A percentile compares a stretch with the other conserved stretches of the same genome.
These are phyloP conservation scores for Phytophthora ramorum DNA, from an alignment of 352 stramenopile genomes.

Conservation along the genomic window DNA sequence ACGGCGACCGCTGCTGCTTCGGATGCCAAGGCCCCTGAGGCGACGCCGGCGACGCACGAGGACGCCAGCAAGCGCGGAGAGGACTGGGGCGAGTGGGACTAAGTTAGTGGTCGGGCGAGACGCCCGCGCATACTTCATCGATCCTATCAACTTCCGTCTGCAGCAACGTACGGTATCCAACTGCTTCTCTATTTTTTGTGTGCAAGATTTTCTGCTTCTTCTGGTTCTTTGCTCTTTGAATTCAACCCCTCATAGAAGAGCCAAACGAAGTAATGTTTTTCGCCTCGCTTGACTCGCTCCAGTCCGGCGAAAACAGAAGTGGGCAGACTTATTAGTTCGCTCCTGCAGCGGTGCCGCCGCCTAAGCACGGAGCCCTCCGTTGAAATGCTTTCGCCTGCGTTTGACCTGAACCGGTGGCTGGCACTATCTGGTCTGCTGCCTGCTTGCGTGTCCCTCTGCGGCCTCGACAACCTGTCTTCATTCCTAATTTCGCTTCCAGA, in stretches of 20 bases:
- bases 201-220: constrained; percentile 1
- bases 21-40: constrained; percentile 22
- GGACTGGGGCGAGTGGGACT: constrained; percentile 79
- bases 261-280: no score
- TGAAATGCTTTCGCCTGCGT: not conserved
- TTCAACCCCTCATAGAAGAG: no score
- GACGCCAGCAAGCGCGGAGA: constrained; percentile 53
- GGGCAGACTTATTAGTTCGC: no score
- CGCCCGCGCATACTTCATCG: constrained; percentile 26
- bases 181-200: constrained; percentile 10
- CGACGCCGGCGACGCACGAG: constrained; percentile 28
- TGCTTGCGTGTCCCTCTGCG: not conserved
- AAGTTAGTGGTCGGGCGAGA: constrained; percentile 27
- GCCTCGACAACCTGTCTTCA: not conserved
- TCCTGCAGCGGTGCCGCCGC: no score
- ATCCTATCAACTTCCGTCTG: constrained; percentile 24
- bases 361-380: no score
- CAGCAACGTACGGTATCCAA: constrained; percentile 1
- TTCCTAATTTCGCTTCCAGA: not conserved
- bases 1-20: constrained; percentile 14
- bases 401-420: not conserved
- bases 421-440: not conserved
- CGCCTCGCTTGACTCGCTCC: not conserved
- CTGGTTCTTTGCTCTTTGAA: not conserved
- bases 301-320: not conserved